Evolutionary conservation across 257 asterid species (phyloP).

Genomic region (Fraxinus anomala): DNA sequence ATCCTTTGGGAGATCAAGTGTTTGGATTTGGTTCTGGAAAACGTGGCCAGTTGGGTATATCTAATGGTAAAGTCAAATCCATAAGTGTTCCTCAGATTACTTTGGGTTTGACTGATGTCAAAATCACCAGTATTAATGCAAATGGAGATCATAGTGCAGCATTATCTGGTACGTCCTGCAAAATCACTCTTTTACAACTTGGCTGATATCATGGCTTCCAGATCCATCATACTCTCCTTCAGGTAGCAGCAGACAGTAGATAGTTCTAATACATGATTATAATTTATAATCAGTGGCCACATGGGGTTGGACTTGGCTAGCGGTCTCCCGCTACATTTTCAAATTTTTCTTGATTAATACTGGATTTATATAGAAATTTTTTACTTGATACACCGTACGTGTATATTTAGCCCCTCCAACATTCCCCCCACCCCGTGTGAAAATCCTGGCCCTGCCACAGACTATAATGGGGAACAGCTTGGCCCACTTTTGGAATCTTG

Average conservation of each 20-base stretch:
- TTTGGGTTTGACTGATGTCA: constrained; percentile 51
- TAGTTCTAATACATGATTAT: constrained; percentile 3
- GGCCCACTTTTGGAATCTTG: background rate
- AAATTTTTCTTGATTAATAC: too few species aligned
- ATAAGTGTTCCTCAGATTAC: constrained; percentile 60
- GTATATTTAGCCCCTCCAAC: too few species aligned
- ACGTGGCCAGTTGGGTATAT: constrained; percentile 88
- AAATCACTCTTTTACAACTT: constrained; percentile 1
- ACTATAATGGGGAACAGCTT: background rate
- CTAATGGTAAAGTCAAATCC: constrained; percentile 54
- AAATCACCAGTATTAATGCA: constrained; percentile 47
- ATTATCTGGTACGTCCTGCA: constrained; percentile 53
- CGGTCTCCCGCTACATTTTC: too few species aligned
- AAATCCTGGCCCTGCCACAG: too few species aligned
- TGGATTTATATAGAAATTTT: too few species aligned
- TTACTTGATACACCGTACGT: too few species aligned
- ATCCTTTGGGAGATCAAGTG: constrained; percentile 46
- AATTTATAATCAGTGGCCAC: too few species aligned
- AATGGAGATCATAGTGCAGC: constrained; percentile 98
- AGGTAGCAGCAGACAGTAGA: background rate
- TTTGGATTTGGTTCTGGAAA: constrained; percentile 87
- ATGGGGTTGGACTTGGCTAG: too few species aligned
- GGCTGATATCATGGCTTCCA: background rate
- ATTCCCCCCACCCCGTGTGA: too few species aligned
- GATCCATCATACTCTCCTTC: background rate